These are phyloP conservation scores for Rhazya stricta DNA, from an alignment of 257 asterid species.

Conservation along the genomic window DNA sequence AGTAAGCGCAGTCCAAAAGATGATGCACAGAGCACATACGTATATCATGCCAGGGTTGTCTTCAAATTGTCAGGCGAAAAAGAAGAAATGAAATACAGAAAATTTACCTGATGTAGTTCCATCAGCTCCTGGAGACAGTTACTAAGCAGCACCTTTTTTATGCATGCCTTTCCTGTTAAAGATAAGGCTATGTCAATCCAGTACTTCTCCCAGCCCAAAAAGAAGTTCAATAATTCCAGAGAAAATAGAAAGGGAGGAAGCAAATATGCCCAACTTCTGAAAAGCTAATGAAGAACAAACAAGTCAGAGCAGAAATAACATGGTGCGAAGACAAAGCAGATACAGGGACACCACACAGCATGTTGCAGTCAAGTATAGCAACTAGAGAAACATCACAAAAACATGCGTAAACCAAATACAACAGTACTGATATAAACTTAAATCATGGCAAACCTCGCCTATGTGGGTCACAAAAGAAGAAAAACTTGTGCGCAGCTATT, in stretches of 20 bases:
- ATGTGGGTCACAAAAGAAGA: slow-evolving; percentile 98
- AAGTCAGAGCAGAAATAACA: background rate
- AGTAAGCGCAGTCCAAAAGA: background rate
- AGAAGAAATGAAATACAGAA: background rate
- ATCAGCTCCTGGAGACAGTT: slow-evolving; percentile 98
- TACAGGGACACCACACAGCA: background rate
- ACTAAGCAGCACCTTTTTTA: slow-evolving; percentile 92
- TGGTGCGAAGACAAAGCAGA: background rate
- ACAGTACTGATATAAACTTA: background rate
- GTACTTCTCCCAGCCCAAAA: background rate
- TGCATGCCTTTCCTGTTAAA: slow-evolving; percentile 92
- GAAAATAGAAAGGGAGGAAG: background rate
- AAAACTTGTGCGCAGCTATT: slow-evolving; percentile 96
- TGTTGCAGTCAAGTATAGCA: background rate
- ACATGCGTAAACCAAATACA: background rate
- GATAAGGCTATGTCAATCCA: slow-evolving; percentile 3
- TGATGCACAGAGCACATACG: background rate
- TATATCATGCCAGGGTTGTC: background rate
- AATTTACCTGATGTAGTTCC: slow-evolving; percentile 94
- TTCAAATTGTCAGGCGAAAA: background rate
- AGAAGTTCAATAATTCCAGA: background rate
- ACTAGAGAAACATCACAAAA: slow-evolving; percentile 7
- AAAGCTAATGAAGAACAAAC: background rate
- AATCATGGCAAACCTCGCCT: slow-evolving; percentile 66
- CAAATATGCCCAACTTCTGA: background rate